phyloP scores from a whole-genome alignment of 805 yeast species.

The Blastobotrys robertii region DNA sequence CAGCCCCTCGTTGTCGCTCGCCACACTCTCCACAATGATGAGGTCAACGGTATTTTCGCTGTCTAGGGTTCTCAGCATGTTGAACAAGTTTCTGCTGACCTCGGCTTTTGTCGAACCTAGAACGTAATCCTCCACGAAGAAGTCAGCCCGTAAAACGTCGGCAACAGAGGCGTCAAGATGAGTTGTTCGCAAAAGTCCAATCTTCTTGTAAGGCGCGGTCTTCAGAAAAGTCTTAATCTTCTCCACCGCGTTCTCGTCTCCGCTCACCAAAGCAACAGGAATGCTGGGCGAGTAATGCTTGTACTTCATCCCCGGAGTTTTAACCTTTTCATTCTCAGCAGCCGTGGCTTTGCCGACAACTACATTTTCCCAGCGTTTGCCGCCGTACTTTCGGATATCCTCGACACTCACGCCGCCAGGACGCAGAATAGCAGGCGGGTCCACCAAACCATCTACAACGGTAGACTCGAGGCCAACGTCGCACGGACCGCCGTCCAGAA shows the following conservation, averaged over 20 bases:
- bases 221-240: not conserved
- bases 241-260: not conserved
- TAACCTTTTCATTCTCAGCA: conserved; percentile 44
- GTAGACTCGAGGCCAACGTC: conserved; percentile 89
- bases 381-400: conserved; percentile 57
- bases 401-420: conserved; percentile 93
- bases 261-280: conserved; percentile 36
- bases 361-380: conserved; percentile 54
- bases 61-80: conserved; percentile 66
- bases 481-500: conserved; percentile 86
- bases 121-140: not conserved
- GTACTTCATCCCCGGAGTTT: conserved; percentile 98
- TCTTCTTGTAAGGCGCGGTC: not conserved
- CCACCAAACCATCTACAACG: conserved; percentile 78
- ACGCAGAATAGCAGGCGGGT: conserved; percentile 79
- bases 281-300: conserved; percentile 92
- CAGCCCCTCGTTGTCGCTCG: conserved; percentile 68
- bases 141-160: not conserved
- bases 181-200: conserved; percentile 13
- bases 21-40: conserved; percentile 78
- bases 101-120: conserved; percentile 42
- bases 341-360: conserved; percentile 52
- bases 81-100: conserved; percentile 69
- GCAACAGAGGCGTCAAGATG: conserved; percentile 8
- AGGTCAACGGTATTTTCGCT: conserved; percentile 44